A percentile compares a stretch with the other conserved stretches of the same genome.
These are phyloP conservation scores for Macrophomina phaseolina DNA, from an alignment of 2,329 filamentous ascomycete species.

Conservation along the genomic window DNA sequence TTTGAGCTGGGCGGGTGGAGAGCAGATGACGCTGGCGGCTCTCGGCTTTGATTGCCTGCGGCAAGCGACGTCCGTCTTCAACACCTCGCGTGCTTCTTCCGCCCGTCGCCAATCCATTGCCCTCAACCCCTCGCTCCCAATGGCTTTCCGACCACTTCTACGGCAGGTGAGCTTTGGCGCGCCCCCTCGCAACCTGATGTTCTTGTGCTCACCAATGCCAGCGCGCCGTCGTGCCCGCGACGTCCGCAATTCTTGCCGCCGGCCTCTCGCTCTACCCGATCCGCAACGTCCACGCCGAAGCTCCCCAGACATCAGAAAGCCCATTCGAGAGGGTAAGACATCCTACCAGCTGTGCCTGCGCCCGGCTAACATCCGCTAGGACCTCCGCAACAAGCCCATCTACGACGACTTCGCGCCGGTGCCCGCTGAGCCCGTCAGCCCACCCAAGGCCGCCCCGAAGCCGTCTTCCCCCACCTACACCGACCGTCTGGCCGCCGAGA, in stretches of 20 bases:
- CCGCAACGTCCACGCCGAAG: conserved; percentile 56
- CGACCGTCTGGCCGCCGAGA: conserved; percentile 82
- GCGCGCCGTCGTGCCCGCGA: conserved; percentile 57
- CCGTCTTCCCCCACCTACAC: conserved; percentile 73
- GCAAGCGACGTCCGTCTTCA: conserved; percentile 31
- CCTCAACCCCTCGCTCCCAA: conserved; percentile 41
- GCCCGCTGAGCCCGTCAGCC: conserved; percentile 35
- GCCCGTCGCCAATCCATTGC: conserved; percentile 28
- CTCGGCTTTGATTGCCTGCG: conserved; percentile 9
- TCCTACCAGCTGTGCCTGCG: not conserved
- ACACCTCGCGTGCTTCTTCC: conserved; percentile 32
- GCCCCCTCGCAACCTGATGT: conserved; percentile 28
- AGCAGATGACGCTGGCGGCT: conserved; percentile 16
- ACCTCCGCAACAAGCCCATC: conserved; percentile 67
- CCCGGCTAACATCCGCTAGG: conserved; percentile 24
- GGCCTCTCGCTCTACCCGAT: conserved; percentile 55
- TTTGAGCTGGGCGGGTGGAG: conserved; percentile 11
- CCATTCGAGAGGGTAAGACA: conserved; percentile 10
- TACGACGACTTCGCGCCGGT: conserved; percentile 68
- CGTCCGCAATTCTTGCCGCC: conserved; percentile 50
- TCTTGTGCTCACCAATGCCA: conserved; percentile 37
- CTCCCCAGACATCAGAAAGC: conserved; percentile 32
- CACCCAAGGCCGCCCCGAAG: conserved; percentile 41
- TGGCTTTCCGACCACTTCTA: conserved; percentile 60
- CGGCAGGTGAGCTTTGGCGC: conserved; percentile 53